A percentile compares a stretch with the other conserved stretches of the same genome.
phyloP scores from a whole-genome alignment of 176 grass and related monocot genomes.

The Eragrostis nindensis region DNA sequence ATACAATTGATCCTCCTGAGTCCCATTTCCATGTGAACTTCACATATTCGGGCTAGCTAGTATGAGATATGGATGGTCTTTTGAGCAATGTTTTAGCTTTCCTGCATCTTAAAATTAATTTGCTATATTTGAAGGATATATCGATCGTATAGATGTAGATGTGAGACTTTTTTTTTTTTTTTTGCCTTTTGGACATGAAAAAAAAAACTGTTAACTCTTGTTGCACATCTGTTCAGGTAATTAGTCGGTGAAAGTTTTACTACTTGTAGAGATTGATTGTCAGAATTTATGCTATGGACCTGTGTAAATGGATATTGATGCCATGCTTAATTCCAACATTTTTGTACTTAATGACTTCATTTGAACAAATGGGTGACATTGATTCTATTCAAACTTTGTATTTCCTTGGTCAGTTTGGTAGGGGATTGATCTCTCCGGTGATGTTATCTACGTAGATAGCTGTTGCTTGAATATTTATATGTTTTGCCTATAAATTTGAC shows the following conservation, averaged over 20 bases:
- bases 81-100: too few relatives aligned
- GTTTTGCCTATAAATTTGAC: constrained; percentile 14
- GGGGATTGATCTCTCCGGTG: not conserved
- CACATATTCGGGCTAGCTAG: constrained; percentile 6
- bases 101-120: too few relatives aligned
- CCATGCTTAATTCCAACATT: not conserved
- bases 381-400: not conserved
- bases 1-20: constrained; percentile 6
- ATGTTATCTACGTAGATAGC: not conserved
- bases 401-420: not conserved
- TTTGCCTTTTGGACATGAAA: not conserved
- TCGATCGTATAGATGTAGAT: not conserved
- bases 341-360: not conserved
- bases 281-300: not conserved
- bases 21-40: constrained; percentile 31
- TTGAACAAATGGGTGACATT: not conserved
- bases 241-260: not conserved
- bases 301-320: not conserved
- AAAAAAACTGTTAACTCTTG: not conserved
- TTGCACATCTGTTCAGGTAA: not conserved
- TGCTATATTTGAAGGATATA: not conserved
- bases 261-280: not conserved
- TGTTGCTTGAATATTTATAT: constrained; percentile 14
- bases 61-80: too few relatives aligned
- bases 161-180: not conserved